Conservation (phyloP, 2,329 filamentous ascomycete genomes). For the Xylariaceae sp. region DNA sequence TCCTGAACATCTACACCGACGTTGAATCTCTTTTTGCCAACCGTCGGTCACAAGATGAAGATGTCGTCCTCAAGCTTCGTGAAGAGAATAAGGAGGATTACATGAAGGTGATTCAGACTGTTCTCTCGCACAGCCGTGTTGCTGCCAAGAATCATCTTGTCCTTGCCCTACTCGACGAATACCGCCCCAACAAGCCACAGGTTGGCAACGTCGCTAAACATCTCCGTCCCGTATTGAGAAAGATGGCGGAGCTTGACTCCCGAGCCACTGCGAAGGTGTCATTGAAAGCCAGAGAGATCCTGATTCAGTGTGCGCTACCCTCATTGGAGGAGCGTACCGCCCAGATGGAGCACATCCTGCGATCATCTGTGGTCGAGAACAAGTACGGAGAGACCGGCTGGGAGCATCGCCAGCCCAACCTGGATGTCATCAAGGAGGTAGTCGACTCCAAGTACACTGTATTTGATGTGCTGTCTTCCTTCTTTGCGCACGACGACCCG, state of each 20-base stretch:
- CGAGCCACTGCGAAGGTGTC: constrained; percentile 86
- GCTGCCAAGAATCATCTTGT: constrained; percentile 91
- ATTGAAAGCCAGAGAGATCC: constrained; percentile 91
- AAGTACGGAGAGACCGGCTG: constrained; percentile 94
- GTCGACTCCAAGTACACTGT: constrained; percentile 98
- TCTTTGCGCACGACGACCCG: constrained; percentile 90
- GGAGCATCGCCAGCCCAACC: constrained; percentile 89
- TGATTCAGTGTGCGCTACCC: constrained; percentile 94
- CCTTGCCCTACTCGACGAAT: constrained; percentile 86
- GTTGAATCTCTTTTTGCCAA: constrained; percentile 86
- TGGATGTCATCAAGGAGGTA: constrained; percentile 92
- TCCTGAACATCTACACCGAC: constrained; percentile 76
- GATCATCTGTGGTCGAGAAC: constrained; percentile 93
- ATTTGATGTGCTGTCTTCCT: constrained; percentile 89
- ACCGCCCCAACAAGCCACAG: constrained; percentile 88
- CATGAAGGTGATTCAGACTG: constrained; percentile 74
- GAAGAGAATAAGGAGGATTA: constrained; percentile 96
- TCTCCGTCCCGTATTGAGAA: constrained; percentile 75
- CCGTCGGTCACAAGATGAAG: constrained; percentile 80
- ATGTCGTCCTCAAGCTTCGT: constrained; percentile 86
- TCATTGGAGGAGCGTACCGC: constrained; percentile 90
- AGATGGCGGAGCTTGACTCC: constrained; percentile 87
- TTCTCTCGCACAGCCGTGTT: constrained; percentile 89
- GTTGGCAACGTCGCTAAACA: constrained; percentile 84
- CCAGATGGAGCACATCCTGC: constrained; percentile 98